Evolutionary conservation across 2,329 filamentous ascomycete species (phyloP).

Genomic region (Pseudocercospora fijiensis): DNA sequence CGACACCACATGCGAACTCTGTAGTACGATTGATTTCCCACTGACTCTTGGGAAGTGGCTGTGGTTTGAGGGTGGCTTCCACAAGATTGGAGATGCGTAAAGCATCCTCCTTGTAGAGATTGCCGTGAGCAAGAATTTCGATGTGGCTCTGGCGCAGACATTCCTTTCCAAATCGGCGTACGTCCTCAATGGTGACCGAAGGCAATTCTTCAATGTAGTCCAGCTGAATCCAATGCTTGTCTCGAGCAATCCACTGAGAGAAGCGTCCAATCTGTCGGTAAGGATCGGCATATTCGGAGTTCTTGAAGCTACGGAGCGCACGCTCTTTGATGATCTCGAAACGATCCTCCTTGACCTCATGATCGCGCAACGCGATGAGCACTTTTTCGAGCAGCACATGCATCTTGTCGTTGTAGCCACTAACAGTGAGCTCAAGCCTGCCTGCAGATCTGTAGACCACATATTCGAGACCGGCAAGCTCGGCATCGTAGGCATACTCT

Average conservation of each 20-base stretch:
- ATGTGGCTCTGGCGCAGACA: constrained; percentile 81
- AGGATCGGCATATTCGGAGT: constrained; percentile 83
- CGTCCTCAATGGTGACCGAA: constrained; percentile 69
- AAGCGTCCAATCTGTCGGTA: constrained; percentile 86
- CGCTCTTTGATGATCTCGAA: constrained; percentile 92
- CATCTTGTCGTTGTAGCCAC: constrained; percentile 96
- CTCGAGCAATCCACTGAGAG: constrained; percentile 74
- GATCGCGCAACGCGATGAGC: constrained; percentile 75
- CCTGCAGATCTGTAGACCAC: constrained; percentile 69
- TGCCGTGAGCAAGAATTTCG: constrained; percentile 85
- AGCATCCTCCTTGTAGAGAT: constrained; percentile 90
- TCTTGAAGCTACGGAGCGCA: constrained; percentile 71
- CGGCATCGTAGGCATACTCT: constrained; percentile 94
- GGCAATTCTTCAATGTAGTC: constrained; percentile 76
- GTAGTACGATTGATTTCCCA: constrained; percentile 78
- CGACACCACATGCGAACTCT: constrained; percentile 73
- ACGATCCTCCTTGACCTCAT: constrained; percentile 80
- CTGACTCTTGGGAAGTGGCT: constrained; percentile 70
- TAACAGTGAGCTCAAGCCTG: constrained; percentile 74
- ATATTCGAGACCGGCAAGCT: constrained; percentile 86
- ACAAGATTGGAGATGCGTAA: constrained; percentile 80
- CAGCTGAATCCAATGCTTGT: constrained; percentile 75
- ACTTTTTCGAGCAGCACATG: constrained; percentile 87
- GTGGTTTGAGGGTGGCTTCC: constrained; percentile 72
- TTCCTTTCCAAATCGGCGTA: constrained; percentile 75